Percentiles rank a stretch among this genome's conserved stretches.
Conservation (phyloP, 306 rosid genomes). For the Hippophae tibetana region DNA sequence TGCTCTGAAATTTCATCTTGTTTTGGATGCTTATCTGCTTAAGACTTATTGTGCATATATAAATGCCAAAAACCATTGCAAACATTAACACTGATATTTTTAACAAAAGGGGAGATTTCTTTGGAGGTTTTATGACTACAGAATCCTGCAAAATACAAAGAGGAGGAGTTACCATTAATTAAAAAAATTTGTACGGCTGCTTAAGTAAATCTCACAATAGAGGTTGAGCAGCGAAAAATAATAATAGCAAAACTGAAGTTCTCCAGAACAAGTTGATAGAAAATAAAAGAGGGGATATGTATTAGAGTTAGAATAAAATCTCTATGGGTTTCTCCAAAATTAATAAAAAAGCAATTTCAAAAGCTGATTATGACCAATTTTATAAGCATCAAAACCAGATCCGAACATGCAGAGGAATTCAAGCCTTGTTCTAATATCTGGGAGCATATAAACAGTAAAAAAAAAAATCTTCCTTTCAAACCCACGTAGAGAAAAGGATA, state of each 20-base stretch:
- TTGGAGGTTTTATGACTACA: constrained; percentile 55
- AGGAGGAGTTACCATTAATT: constrained; percentile 1
- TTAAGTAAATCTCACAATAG: too few relatives aligned
- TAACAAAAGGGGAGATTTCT: constrained; percentile 57
- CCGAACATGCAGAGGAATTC: constrained; percentile 17
- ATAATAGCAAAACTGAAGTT: too few relatives aligned
- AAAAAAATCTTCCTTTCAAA: too few relatives aligned
- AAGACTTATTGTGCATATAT: constrained; percentile 58
- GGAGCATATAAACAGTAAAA: too few relatives aligned
- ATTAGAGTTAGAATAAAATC: not conserved
- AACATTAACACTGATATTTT: constrained; percentile 56
- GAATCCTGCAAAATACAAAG: constrained; percentile 45
- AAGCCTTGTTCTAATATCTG: constrained; percentile 4
- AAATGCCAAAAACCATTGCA: constrained; percentile 56
- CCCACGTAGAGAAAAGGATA: too few relatives aligned
- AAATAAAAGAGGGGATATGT: too few relatives aligned
- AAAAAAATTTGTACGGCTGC: not conserved
- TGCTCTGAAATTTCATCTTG: constrained; percentile 30
- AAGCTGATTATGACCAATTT: constrained; percentile 3
- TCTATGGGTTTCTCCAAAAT: not conserved
- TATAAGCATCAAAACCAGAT: constrained; percentile 20
- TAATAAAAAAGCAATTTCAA: constrained; percentile 10
- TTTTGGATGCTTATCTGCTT: constrained; percentile 58
- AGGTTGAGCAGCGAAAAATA: too few relatives aligned
- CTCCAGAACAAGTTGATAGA: too few relatives aligned